Percentiles rank a stretch among this genome's conserved stretches.
phyloP scores from a whole-genome alignment of 805 yeast genomes.

The Sporopachydermia quercuum region DNA sequence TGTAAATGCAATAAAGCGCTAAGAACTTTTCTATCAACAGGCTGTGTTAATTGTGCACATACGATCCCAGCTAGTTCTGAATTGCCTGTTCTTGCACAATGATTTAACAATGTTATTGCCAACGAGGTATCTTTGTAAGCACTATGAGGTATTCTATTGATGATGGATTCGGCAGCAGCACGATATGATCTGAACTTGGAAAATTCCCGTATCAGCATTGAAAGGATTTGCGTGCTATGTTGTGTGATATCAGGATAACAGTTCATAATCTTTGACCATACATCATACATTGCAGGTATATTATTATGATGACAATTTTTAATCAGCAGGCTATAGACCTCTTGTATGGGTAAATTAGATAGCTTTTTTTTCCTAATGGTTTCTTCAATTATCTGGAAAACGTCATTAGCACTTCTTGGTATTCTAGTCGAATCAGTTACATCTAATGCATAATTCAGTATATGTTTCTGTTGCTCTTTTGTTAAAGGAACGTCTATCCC shows the following conservation, averaged over 20 bases:
- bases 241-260: neutral
- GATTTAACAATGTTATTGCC: conserved; percentile 11
- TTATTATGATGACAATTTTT: neutral
- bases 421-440: neutral
- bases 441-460: neutral
- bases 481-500: neutral
- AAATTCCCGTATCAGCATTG: conserved; percentile 8
- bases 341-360: neutral
- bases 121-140: conserved; percentile 8
- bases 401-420: neutral
- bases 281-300: neutral
- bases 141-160: conserved; percentile 5
- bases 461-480: neutral
- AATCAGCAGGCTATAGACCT: neutral
- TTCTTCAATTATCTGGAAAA: no score
- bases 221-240: conserved; percentile 4
- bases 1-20: conserved; percentile 9
- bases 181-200: conserved; percentile 8
- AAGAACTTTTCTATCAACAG: conserved; percentile 8
- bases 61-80: conserved; percentile 8
- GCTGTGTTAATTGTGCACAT: conserved; percentile 5
- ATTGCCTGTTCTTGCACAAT: conserved; percentile 9
- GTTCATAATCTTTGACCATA: neutral
- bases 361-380: no score
- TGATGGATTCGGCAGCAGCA: conserved; percentile 6